These are phyloP conservation scores for Buxus sempervirens DNA, from an alignment of 164 flowering plant species.

Conservation along the genomic window DNA sequence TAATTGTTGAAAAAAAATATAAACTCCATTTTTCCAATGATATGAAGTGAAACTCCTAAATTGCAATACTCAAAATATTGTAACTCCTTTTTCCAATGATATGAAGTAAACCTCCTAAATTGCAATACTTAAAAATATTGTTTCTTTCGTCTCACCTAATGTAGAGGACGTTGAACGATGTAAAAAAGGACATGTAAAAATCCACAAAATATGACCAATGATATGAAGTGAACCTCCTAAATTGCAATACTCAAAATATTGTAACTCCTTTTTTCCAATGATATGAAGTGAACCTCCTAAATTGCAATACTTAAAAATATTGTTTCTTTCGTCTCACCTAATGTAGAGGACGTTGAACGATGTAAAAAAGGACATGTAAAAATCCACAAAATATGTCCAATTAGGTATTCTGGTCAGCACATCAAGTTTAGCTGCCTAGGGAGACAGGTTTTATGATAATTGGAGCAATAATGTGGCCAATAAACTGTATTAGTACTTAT, in stretches of 20 bases:
- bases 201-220: background rate
- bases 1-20: background rate
- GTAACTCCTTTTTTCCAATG: too few species aligned
- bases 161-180: background rate
- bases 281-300: background rate
- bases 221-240: background rate
- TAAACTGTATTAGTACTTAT: too few species aligned
- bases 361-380: background rate
- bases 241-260: background rate
- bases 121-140: background rate
- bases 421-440: too few species aligned
- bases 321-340: background rate
- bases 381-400: background rate
- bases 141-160: background rate
- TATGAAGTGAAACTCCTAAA: background rate
- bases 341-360: too few species aligned
- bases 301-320: background rate
- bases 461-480: too few species aligned
- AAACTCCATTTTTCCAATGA: background rate
- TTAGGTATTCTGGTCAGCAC: too few species aligned
- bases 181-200: background rate
- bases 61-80: background rate
- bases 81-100: too few species aligned
- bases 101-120: background rate
- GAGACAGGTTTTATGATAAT: too few species aligned